These are phyloP conservation scores for Gnomoniopsis smithogilvyi DNA, from an alignment of 2,329 filamentous ascomycete species.

Conservation along the genomic window DNA sequence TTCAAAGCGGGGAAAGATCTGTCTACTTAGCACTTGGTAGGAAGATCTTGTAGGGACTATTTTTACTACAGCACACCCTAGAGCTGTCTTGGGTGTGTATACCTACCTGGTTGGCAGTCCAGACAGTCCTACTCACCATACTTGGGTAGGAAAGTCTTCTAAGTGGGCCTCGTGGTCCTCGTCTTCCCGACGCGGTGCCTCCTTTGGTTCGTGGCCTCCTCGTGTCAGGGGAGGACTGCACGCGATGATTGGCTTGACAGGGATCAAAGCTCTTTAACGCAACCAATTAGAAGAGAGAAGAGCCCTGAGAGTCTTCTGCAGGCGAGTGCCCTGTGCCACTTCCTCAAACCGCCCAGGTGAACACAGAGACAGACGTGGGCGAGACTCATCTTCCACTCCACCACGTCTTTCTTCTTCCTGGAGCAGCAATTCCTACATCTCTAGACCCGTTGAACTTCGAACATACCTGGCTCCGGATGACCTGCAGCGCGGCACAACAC, in stretches of 20 bases:
- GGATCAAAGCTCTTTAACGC: neutral
- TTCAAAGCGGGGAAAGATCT: neutral
- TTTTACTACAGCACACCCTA: too few species aligned
- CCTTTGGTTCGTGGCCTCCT: constrained; percentile 6
- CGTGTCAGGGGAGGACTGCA: neutral
- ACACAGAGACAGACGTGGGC: neutral
- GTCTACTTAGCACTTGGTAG: too few species aligned
- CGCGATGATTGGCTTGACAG: constrained; percentile 15
- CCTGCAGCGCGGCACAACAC: neutral
- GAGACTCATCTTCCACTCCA: neutral
- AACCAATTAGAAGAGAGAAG: constrained; percentile 2
- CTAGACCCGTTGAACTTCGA: neutral
- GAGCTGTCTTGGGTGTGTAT: too few species aligned
- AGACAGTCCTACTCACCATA: neutral
- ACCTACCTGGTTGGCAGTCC: too few species aligned
- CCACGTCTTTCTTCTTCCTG: neutral
- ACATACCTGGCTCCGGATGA: neutral
- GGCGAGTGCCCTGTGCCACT: neutral
- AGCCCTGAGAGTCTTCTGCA: neutral
- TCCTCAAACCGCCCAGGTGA: neutral
- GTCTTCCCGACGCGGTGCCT: neutral
- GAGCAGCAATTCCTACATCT: neutral
- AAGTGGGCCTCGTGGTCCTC: neutral
- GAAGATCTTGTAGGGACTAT: too few species aligned
- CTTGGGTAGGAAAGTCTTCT: too few species aligned